Evolutionary conservation across 768 basidiomycete species (phyloP).

Genomic region (Termitomyces titanicus): DNA sequence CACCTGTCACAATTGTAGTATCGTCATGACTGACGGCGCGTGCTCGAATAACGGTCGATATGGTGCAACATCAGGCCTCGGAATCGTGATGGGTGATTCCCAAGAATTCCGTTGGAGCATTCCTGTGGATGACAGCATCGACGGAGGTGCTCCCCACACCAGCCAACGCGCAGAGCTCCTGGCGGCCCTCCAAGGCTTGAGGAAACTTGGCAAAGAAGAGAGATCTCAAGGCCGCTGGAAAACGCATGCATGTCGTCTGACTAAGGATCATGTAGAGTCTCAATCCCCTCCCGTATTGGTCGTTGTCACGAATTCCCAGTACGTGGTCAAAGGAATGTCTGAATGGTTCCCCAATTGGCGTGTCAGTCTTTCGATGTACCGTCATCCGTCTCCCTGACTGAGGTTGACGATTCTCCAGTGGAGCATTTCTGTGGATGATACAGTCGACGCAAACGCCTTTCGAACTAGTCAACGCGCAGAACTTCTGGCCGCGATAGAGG

Average conservation of each 20-base stretch:
- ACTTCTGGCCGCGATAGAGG: constrained; percentile 13
- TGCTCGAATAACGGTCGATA: constrained; percentile 21
- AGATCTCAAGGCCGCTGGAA: not conserved
- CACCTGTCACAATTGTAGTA: constrained; percentile 21
- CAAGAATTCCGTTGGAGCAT: constrained; percentile 4
- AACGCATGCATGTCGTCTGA: not conserved
- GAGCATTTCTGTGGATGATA: constrained; percentile 11
- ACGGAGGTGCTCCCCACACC: constrained; percentile 5
- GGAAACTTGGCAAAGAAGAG: not conserved
- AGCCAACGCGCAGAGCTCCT: constrained; percentile 14
- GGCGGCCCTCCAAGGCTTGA: constrained; percentile 6
- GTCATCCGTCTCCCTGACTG: not conserved
- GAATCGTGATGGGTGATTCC: constrained; percentile 13
- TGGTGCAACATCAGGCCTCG: constrained; percentile 21
- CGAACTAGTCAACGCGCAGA: constrained; percentile 15
- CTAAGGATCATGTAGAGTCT: not conserved
- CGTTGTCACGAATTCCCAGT: not conserved
- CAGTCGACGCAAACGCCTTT: constrained; percentile 3
- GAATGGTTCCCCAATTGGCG: not conserved
- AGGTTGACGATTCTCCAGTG: not conserved
- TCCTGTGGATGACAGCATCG: constrained; percentile 7
- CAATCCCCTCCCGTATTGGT: not conserved
- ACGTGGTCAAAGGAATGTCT: not conserved
- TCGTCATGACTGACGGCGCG: constrained; percentile 28
- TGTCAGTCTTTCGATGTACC: not conserved